Evolutionary conservation across 108 stramenopile genomes (phyloP), one percentile per base, ranked within the genome.

Genomic region (Aurantiochytrium sp.): DNA sequence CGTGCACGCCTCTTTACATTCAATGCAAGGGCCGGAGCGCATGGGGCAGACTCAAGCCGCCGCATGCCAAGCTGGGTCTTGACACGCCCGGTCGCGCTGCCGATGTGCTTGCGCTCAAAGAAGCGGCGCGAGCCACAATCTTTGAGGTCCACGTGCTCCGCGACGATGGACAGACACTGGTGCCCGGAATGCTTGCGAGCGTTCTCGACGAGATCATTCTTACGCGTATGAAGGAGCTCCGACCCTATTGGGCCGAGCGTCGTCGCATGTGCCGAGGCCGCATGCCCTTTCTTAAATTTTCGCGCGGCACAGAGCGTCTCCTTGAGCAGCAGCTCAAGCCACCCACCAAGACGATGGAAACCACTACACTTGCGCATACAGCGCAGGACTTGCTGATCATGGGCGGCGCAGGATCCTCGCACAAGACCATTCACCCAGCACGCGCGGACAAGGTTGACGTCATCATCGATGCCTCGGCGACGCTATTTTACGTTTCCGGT

Each of bases 381-480:
- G 49, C 76, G 51, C 49, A 83, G 51, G 76, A 83, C 51, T 2
- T 83, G n/a, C 76, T 83, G 0, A 83, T 83, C n/a, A 47, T 83
- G 45, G 76, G 76, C 28, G 76, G 76, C 25, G 76, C 76, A 0
- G 51, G 51, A 0, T 6, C 49, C 51, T 53, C 49, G 25, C 49
- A 53, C 45, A 83, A 83, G 45, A 83, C 76, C 49, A 53, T 83
- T 18, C 28, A 83, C 76, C 45, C 45, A 23, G 49, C 76, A 3
- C 45, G 76, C 51, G 18, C 51, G 49, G 76, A 83, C 51, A 83
- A 83, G 76, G 76, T 83, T 12, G 76, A 83, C 76, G 76, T 83
- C 19, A 28, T 83, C n/a, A 4, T 83, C 5, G 76, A 83, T 23
- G 76, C 49, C 6, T 53, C 49, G 19, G 76, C 76, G 0, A 83